A percentile compares a stretch with the other conserved stretches of the same genome.
Conservation (phyloP, 2,329 filamentous ascomycete species). For the Trichoderma breve region DNA sequence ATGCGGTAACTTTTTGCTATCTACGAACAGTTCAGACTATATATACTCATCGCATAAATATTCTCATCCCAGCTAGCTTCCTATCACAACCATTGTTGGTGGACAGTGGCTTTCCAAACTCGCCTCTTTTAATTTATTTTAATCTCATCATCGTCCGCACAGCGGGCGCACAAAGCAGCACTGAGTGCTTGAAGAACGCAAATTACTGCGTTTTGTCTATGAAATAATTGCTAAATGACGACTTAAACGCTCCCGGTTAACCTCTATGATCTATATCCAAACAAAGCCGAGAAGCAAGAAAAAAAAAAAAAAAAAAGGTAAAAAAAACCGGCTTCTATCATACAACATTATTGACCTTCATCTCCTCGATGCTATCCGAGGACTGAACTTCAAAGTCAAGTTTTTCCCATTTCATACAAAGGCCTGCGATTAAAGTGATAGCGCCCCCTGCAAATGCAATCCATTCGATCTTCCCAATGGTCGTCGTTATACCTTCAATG, state of each 20-base stretch:
- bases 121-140: no score
- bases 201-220: no score
- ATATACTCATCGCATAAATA: no score
- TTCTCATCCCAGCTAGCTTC: no score
- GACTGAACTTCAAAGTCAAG: slow-evolving; percentile 25
- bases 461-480: slow-evolving; percentile 30
- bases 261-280: neutral
- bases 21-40: no score
- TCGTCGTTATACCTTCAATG: slow-evolving; percentile 27
- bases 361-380: neutral
- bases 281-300: no score
- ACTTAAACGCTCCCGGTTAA: neutral
- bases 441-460: slow-evolving; percentile 29
- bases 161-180: no score
- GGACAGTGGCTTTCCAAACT: no score
- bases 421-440: slow-evolving; percentile 28
- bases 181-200: no score
- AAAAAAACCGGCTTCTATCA: neutral
- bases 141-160: no score
- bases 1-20: no score
- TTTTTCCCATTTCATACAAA: slow-evolving; percentile 32
- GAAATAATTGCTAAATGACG: neutral
- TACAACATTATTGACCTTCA: neutral
- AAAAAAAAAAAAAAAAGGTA: neutral
- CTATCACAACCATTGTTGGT: no score